phyloP scores from a whole-genome alignment of 768 basidiomycete genomes.

The Lactifluus echinatus region DNA sequence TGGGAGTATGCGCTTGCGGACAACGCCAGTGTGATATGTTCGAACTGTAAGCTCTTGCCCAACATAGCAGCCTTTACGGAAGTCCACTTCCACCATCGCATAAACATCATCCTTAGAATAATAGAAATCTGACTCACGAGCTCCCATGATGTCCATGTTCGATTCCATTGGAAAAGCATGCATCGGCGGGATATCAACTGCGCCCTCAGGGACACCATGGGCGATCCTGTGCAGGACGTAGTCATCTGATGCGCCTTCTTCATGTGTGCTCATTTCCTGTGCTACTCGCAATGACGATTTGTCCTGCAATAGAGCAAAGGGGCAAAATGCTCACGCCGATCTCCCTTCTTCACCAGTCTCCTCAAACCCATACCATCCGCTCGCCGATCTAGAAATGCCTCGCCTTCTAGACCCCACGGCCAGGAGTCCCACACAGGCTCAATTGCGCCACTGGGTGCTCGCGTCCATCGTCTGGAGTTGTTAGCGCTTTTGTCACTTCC shows the following conservation, averaged over 20 bases:
- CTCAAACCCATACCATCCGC: slow-evolving; percentile 75
- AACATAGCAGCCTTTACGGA: slow-evolving; percentile 95
- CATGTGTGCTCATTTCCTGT: slow-evolving; percentile 47
- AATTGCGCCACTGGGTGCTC: slow-evolving; percentile 63
- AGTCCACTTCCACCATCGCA: slow-evolving; percentile 58
- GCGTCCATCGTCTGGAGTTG: slow-evolving; percentile 40
- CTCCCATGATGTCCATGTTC: slow-evolving; percentile 92
- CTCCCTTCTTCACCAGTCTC: slow-evolving; percentile 59
- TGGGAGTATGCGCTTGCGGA: slow-evolving; percentile 86
- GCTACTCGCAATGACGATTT: slow-evolving; percentile 31
- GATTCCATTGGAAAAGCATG: slow-evolving; percentile 90
- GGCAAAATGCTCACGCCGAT: slow-evolving; percentile 52
- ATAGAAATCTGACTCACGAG: slow-evolving; percentile 46
- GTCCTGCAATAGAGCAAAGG: slow-evolving; percentile 2
- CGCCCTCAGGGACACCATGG: slow-evolving; percentile 84
- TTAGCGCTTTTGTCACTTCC: slow-evolving; percentile 35
- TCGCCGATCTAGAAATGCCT: slow-evolving; percentile 51
- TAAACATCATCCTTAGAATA: slow-evolving; percentile 6
- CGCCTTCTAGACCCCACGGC: slow-evolving; percentile 55
- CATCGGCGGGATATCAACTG: slow-evolving; percentile 61
- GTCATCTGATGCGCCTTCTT: slow-evolving; percentile 41
- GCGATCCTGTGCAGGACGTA: slow-evolving; percentile 75
- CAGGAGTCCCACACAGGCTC: slow-evolving; percentile 67
- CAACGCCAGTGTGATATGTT: slow-evolving; percentile 88
- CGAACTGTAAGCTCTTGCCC: slow-evolving; percentile 96